phyloP scores from a whole-genome alignment of 2,329 filamentous ascomycete genomes.

The Venturia asperata region DNA sequence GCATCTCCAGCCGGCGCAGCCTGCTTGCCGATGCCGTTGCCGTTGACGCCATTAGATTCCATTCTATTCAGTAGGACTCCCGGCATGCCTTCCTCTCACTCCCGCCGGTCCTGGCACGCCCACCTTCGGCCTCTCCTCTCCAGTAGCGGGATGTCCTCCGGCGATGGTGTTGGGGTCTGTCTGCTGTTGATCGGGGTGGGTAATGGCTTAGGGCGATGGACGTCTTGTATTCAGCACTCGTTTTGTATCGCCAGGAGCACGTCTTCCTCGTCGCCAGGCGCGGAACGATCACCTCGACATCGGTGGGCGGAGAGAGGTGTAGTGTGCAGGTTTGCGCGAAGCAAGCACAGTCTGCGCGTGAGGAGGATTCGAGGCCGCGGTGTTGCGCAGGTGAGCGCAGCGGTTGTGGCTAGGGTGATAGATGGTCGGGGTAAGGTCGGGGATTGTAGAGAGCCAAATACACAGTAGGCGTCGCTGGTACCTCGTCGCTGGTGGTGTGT shows the following conservation, averaged over 20 bases:
- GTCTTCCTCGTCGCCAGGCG: neutral
- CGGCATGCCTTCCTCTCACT: constrained; percentile 36
- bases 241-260: neutral
- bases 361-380: constrained; percentile 1
- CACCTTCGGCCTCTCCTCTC: constrained; percentile 19
- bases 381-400: constrained; percentile 7
- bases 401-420: neutral
- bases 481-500: neutral
- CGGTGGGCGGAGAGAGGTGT: neutral
- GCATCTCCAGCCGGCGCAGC: neutral
- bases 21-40: constrained; percentile 29
- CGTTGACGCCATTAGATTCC: constrained; percentile 38
- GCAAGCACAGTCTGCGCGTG: neutral
- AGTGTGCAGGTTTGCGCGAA: neutral
- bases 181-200: neutral
- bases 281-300: constrained; percentile 10
- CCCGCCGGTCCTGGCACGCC: constrained; percentile 20
- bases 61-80: constrained; percentile 38
- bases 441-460: constrained; percentile 5
- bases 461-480: neutral
- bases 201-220: neutral
- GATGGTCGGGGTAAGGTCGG: constrained; percentile 9
- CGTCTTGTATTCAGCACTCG: neutral
- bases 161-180: neutral
- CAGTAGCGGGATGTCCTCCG: neutral